Base-by-base conservation (phyloP, 495 filamentous ascomycete species). In the Xanthoparmelia taractica region DNA sequence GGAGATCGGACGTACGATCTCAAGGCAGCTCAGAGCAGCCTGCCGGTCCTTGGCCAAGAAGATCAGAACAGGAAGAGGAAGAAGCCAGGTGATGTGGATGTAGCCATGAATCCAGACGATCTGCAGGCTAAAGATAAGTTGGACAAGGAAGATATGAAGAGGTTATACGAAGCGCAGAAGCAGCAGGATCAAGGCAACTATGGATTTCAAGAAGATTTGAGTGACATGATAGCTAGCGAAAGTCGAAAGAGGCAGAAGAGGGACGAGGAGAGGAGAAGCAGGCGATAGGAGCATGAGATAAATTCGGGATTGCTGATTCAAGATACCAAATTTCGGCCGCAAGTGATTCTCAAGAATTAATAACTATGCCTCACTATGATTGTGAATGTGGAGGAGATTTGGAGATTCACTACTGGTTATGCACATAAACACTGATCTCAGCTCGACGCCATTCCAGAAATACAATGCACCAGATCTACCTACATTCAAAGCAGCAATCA, bases 201-300 rank as follows among this genome's bases (percentile, higher is more conserved):
- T 85, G 84, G 82, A 15, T 90, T 92, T 74, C 89, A 96, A 73
- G 94, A 97, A 69, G 94, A 96, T 73, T 75, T 98, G 57, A 95
- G 87, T 72, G 88, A 96, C 70, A 96, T 98, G 93, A 96, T 97
- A 79, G 92, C 91, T 38, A 86, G 87, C 66, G 94, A 97, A 75
- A 92, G 86, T 72, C 82, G 90, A 61, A 97, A 97, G 78, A 80
- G 91, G 73, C 79, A 89, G 71, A 92, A 90, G 79, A 81, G 86
- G 66, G 92, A 97, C 65, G 88, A 92, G 73, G 89, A 95, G 73
- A 84, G 81, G 72, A 78, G 81, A 59, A 77, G 75, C 25, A 80
- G 77, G 70, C 74, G 78, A 45, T 82, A 71, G 61, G 34, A 38
- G 25, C 36, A 15, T 45, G 57, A 50, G 61, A 48, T 57, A 34